phyloP scores from a whole-genome alignment of 371 early-diverging fungal species.

The Entomophthora muscae region DNA sequence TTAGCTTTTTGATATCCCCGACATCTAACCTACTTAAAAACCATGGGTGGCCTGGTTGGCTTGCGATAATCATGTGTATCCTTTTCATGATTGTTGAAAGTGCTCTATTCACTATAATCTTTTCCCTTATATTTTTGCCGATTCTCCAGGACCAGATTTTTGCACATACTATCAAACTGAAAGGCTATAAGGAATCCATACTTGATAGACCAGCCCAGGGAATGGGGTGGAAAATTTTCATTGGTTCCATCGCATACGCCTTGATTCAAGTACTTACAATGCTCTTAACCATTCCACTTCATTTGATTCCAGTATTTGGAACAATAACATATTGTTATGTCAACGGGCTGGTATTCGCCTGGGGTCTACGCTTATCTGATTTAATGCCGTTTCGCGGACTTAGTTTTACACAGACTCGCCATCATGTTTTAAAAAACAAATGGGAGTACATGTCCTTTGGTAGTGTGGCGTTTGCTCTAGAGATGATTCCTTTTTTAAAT shows the following conservation, averaged over 20 bases:
- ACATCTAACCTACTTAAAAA: background rate
- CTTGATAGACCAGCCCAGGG: background rate
- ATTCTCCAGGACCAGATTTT: slow-evolving; percentile 3
- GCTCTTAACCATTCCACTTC: slow-evolving; percentile 33
- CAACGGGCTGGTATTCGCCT: slow-evolving; percentile 27
- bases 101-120: background rate
- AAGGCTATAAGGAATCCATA: slow-evolving; percentile 3
- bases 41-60: background rate
- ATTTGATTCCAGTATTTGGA: slow-evolving; percentile 37
- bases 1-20: background rate
- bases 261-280: slow-evolving; percentile 22
- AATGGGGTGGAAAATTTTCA: background rate
- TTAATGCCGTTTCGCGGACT: slow-evolving; percentile 34
- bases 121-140: slow-evolving; percentile 5
- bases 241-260: background rate
- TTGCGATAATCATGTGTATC: background rate
- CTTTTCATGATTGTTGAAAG: background rate
- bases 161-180: background rate
- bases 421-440: slow-evolving; percentile 22
- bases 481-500: slow-evolving; percentile 44
- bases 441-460: slow-evolving; percentile 35
- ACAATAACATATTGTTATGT: slow-evolving; percentile 30
- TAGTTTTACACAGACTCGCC: slow-evolving; percentile 22
- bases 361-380: slow-evolving; percentile 32
- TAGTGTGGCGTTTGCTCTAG: slow-evolving; percentile 33